Percentiles rank a stretch among this genome's conserved stretches.
Conservation (phyloP, 2,329 filamentous ascomycete species). For the Myriosclerotinia duriaeana region DNA sequence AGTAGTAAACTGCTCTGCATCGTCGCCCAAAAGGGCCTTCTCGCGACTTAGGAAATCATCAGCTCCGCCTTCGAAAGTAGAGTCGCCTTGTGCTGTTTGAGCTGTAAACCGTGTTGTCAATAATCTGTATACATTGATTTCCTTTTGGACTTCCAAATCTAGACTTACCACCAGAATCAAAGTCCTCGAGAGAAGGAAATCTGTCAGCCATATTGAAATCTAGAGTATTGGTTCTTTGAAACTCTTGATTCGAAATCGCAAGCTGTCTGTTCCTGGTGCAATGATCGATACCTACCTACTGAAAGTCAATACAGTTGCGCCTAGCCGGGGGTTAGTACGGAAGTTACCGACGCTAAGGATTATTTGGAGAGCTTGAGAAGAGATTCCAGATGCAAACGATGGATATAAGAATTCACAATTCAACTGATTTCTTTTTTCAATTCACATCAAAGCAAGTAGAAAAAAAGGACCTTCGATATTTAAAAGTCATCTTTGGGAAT, state of each 20-base stretch:
- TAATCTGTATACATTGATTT: constrained; percentile 14
- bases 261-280: constrained; percentile 21
- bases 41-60: constrained; percentile 91
- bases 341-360: constrained; percentile 24
- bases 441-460: constrained; percentile 4
- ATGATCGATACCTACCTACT: constrained; percentile 4
- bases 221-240: constrained; percentile 23
- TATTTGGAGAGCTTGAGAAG: constrained; percentile 18
- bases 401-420: constrained; percentile 12
- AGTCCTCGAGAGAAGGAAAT: constrained; percentile 60
- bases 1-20: constrained; percentile 85
- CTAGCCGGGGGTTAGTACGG: constrained; percentile 11
- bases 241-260: constrained; percentile 21
- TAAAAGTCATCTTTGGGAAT: not conserved
- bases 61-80: constrained; percentile 54
- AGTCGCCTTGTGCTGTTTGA: constrained; percentile 57
- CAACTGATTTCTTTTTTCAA: not conserved
- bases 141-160: constrained; percentile 15
- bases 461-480: not conserved
- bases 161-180: constrained; percentile 51
- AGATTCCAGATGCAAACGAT: constrained; percentile 15
- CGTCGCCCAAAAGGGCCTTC: constrained; percentile 83
- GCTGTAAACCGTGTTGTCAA: constrained; percentile 48
- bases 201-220: constrained; percentile 53
- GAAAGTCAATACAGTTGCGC: constrained; percentile 14